Evolutionary conservation across 352 stramenopile species (phyloP).

Genomic region (Thraustotheca clavata): DNA sequence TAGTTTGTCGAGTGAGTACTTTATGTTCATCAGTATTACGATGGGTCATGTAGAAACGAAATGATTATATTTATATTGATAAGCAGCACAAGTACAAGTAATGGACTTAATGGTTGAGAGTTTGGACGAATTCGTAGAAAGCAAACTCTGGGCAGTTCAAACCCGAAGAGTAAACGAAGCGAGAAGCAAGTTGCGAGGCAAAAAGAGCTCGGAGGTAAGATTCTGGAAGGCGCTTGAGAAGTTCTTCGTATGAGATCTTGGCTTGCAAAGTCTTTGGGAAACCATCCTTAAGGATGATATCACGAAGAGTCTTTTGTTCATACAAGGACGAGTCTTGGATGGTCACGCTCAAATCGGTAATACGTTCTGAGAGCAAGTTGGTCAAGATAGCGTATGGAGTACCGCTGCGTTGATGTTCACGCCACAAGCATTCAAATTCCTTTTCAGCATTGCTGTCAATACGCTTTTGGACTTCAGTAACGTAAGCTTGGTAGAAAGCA

Average conservation of each 20-base stretch:
- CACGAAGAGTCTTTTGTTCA: slow-evolving; percentile 51
- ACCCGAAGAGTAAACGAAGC: slow-evolving; percentile 72
- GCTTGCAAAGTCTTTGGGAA: slow-evolving; percentile 59
- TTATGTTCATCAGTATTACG: too few species aligned
- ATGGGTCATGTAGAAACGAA: too few species aligned
- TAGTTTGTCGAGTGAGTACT: slow-evolving; percentile 9
- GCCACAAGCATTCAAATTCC: slow-evolving; percentile 83
- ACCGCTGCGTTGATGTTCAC: slow-evolving; percentile 52
- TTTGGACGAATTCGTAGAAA: slow-evolving; percentile 82
- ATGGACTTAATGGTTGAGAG: slow-evolving; percentile 26
- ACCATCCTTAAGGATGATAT: slow-evolving; percentile 66
- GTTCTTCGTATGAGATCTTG: slow-evolving; percentile 49
- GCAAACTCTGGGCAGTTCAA: slow-evolving; percentile 66
- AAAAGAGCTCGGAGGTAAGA: slow-evolving; percentile 76
- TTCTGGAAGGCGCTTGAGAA: slow-evolving; percentile 60
- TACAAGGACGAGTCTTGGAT: slow-evolving; percentile 70
- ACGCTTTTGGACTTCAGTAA: slow-evolving; percentile 66
- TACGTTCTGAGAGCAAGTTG: slow-evolving; percentile 70
- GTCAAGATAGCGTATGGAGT: slow-evolving; percentile 67
- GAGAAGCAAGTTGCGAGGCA: slow-evolving; percentile 67
- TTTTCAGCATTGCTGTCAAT: slow-evolving; percentile 71
- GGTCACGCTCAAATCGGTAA: slow-evolving; percentile 74
- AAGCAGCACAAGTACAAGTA: not conserved
- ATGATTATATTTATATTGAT: too few species aligned
- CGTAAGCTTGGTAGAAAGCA: slow-evolving; percentile 68